Evolutionary conservation across 805 yeast species (phyloP).

Genomic region (Yarrowia osloensis): DNA sequence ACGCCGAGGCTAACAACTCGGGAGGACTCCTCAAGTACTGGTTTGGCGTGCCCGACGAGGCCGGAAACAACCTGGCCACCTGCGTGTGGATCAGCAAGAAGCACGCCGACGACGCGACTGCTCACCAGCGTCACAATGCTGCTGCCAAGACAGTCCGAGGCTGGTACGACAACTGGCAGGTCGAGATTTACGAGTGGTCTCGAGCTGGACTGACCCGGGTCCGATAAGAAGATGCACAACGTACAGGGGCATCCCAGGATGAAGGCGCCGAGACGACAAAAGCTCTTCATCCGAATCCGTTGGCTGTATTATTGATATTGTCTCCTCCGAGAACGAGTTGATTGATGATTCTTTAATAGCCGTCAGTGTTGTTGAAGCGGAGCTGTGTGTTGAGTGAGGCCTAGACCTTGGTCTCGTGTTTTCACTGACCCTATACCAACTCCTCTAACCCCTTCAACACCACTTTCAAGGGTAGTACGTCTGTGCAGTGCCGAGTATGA

Average conservation of each 20-base stretch:
- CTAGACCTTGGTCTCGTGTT: too few relatives aligned
- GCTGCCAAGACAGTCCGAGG: slow-evolving; percentile 10
- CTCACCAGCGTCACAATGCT: not conserved
- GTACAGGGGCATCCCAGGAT: slow-evolving; percentile 23
- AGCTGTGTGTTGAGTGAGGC: too few relatives aligned
- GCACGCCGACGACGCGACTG: slow-evolving; percentile 38
- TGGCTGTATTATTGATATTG: slow-evolving; percentile 6
- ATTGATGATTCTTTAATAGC: not conserved
- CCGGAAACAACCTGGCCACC: slow-evolving; percentile 46
- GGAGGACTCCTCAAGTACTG: slow-evolving; percentile 48
- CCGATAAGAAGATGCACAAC: not conserved
- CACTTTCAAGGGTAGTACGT: not conserved
- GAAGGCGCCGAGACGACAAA: not conserved
- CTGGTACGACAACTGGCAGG: slow-evolving; percentile 27
- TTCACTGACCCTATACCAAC: too few relatives aligned
- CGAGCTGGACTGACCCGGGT: not conserved
- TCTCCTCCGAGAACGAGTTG: not conserved
- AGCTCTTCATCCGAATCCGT: not conserved
- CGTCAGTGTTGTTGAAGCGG: not conserved
- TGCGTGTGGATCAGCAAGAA: slow-evolving; percentile 45
- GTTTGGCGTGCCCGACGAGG: slow-evolving; percentile 46
- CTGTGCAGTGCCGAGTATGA: not conserved
- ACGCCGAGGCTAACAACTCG: slow-evolving; percentile 44
- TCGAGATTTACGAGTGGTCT: slow-evolving; percentile 16
- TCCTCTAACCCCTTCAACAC: too few relatives aligned